Evolutionary conservation across 768 basidiomycete genomes (phyloP), one percentile per base, ranked within the genome.

Genomic region (Tylopilus balloui): DNA sequence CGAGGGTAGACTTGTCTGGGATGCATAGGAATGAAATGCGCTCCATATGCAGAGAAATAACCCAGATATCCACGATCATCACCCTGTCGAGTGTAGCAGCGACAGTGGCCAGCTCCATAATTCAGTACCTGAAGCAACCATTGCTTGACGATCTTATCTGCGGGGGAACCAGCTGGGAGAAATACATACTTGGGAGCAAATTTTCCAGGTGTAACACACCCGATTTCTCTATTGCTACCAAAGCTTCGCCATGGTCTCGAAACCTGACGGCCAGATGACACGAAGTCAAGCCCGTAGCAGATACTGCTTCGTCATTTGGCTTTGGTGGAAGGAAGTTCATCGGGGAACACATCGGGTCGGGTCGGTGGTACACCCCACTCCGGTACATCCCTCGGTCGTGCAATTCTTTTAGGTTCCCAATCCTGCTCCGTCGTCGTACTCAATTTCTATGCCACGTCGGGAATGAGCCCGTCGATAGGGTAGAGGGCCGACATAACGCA

Each of bases 341-440:
- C 51, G 1, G 62, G 62, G 12, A 63, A 63, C 20, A 63, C 45
- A 15, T 63, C 62, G 6, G 37, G 54, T 48, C 62, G 63, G 23
- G 79, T 71, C 3, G 90, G 88, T 17, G 88, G 79, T 20, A 89
- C 83, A 47, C 93, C 94, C 94, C 92, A 95, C 64, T 95, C 92
- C 1, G 91, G 90, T n/a, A 91, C 69, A 15, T 93, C 94, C 32
- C 82, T 80, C 4, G 93, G 90, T 35, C 94, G 75, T 25, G 77
- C 75, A 28, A 96, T 89, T 32, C 94, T 75, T 59, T 87, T 88
- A 39, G 84, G 84, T 56, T 98, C 94, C 86, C 89, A 95, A 3
- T 90, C 80, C 49, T 86, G 79, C 44, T 83, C 78, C 4, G 76
- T 70, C 25, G 72, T 69, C 5, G 82, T 77, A 59, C 76, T 84